phyloP scores from a whole-genome alignment of 202 grass and related monocot genomes.

The Brachypodium distachyon region DNA sequence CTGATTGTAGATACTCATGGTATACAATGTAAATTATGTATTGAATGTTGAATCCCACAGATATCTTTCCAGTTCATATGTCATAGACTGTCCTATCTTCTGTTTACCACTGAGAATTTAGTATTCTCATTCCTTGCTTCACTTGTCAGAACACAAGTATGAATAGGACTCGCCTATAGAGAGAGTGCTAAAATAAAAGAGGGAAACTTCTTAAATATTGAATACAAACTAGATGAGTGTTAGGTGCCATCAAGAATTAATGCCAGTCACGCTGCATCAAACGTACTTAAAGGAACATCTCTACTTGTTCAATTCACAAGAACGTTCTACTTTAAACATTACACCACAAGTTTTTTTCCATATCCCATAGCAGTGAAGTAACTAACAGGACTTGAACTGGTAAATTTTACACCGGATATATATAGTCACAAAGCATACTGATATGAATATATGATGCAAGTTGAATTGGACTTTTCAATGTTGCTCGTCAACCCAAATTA shows the following conservation, averaged over 20 bases:
- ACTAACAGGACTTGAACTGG: background rate
- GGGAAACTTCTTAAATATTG: background rate
- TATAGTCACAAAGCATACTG: background rate
- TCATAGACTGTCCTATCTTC: background rate
- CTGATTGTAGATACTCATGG: background rate
- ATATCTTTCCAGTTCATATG: background rate
- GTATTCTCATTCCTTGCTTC: background rate
- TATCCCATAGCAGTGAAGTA: background rate
- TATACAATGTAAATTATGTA: background rate
- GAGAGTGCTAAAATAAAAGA: background rate
- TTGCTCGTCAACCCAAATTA: background rate
- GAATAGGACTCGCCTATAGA: background rate
- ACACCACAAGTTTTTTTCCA: background rate
- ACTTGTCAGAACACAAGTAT: background rate
- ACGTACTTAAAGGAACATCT: background rate
- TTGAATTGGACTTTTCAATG: background rate
- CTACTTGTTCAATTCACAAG: background rate
- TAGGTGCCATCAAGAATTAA: background rate
- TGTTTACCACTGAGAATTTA: background rate
- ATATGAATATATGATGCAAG: background rate
- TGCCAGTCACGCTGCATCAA: background rate
- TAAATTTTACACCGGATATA: background rate
- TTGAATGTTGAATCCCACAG: background rate
- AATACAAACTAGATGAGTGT: background rate
- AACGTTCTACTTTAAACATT: background rate